These are phyloP conservation scores for Sarcomyxa edulis DNA, from an alignment of 768 basidiomycete species.

Conservation along the genomic window DNA sequence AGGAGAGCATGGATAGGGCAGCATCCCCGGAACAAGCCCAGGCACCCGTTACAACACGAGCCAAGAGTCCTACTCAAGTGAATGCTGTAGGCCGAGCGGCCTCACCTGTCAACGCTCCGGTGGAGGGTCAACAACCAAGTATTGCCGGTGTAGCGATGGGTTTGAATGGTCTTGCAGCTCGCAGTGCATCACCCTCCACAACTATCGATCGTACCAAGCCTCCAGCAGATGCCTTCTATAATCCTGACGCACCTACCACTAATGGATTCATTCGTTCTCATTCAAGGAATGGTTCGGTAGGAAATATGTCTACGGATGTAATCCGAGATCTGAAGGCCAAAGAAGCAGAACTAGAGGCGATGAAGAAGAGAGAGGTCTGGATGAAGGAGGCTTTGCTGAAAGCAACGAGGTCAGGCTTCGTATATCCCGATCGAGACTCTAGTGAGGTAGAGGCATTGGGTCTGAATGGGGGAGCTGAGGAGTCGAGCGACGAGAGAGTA, in stretches of 20 bases:
- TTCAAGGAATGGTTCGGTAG: slow-evolving; percentile 47
- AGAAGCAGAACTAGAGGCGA: slow-evolving; percentile 72
- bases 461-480: slow-evolving; percentile 32
- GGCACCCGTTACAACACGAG: slow-evolving; percentile 26
- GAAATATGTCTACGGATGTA: slow-evolving; percentile 70
- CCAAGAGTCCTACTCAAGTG: slow-evolving; percentile 54
- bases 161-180: slow-evolving; percentile 38
- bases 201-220: slow-evolving; percentile 34
- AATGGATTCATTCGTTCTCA: slow-evolving; percentile 47
- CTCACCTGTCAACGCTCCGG: slow-evolving; percentile 43
- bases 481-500: slow-evolving; percentile 27
- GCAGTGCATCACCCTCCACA: slow-evolving; percentile 26
- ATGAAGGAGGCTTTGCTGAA: slow-evolving; percentile 75
- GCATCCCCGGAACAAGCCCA: slow-evolving; percentile 48
- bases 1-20: slow-evolving; percentile 54
- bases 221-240: slow-evolving; percentile 60
- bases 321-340: slow-evolving; percentile 76
- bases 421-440: slow-evolving; percentile 53
- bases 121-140: slow-evolving; percentile 38
- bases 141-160: slow-evolving; percentile 52
- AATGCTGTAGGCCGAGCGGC: slow-evolving; percentile 44
- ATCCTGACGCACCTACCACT: slow-evolving; percentile 31
- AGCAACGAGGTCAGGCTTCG: slow-evolving; percentile 76
- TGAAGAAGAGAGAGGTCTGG: slow-evolving; percentile 79
- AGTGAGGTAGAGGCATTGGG: slow-evolving; percentile 25